Conservation (phyloP, 2,329 filamentous ascomycete species). For the Pseudofabraea citricarpa region DNA sequence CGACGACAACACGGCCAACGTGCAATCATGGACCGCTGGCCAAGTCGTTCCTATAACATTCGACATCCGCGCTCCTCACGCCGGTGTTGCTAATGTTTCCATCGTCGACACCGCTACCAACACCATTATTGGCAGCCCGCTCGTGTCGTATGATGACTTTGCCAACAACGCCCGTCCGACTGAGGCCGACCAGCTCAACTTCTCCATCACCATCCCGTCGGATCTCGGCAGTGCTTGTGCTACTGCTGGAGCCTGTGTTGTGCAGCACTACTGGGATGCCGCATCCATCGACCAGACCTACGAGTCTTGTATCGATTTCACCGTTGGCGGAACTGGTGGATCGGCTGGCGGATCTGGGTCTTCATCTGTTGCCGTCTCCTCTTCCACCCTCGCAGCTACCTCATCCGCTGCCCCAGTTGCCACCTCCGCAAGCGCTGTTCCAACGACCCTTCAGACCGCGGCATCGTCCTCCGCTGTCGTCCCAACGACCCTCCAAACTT, state of each 20-base stretch:
- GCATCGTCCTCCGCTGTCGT: not conserved
- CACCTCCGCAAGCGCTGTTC: not conserved
- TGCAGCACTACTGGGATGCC: constrained; percentile 52
- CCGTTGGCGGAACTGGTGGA: constrained; percentile 11
- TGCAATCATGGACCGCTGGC: constrained; percentile 39
- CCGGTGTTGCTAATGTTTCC: constrained; percentile 49
- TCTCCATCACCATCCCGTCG: constrained; percentile 48
- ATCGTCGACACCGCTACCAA: constrained; percentile 46
- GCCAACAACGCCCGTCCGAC: constrained; percentile 40
- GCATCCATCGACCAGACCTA: constrained; percentile 48
- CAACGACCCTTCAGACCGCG: constrained; percentile 2
- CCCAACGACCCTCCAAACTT: constrained; percentile 6
- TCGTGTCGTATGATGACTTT: constrained; percentile 44
- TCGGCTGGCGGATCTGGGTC: constrained; percentile 4
- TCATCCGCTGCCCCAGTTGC: constrained; percentile 1
- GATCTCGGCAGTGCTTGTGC: constrained; percentile 34
- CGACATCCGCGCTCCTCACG: constrained; percentile 43
- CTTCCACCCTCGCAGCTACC: not conserved
- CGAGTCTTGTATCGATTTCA: constrained; percentile 50
- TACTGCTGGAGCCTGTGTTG: constrained; percentile 27
- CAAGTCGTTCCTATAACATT: constrained; percentile 38
- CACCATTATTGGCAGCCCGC: constrained; percentile 40
- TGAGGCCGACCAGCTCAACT: constrained; percentile 39
- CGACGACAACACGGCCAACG: constrained; percentile 35
- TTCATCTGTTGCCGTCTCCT: constrained; percentile 1